Evolutionary conservation across 2,329 filamentous ascomycete species (phyloP), one percentile per base, ranked within the genome.

Genomic region (Colletotrichum horii): DNA sequence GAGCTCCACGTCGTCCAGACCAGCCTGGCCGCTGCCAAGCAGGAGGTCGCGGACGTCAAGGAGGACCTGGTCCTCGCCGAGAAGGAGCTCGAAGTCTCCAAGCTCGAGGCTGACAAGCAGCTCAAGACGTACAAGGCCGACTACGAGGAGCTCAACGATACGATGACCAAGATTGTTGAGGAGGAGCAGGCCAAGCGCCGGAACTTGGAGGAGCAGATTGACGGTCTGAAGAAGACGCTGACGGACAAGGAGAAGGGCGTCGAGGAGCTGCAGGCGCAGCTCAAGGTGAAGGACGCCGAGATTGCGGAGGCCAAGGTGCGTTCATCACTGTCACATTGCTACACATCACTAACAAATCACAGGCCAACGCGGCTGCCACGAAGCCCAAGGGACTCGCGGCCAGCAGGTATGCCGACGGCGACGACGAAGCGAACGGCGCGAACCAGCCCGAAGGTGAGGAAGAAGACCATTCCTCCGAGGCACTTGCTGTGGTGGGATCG

Each of bases 401-500:
- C 64, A 92, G 90, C 83, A 86, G 87, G 78, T 91, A 88, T 80
- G 90, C 90, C 72, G 83, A 84, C 67, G 82, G 81, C 66, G 83
- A 85, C 65, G 83, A 79, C 73, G 83, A 81, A 61, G 82, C 81
- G 66, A 80, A 82, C 71, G 80, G 79, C 65, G 83, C 83, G 61
- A 79, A 84, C 78, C 83, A 84, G 71, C 82, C 81, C 65, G 89
- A 89, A 90, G 91, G 89, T 90, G 91, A 93, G 91, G 85, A 85
- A 82, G 88, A 90, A 80, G 91, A 93, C 82, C 86, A 91, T 87
- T 91, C 91, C 84, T 93, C 91, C 82, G 87, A 88, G 83, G 92
- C 91, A 84, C 88, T 93, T 85, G 91, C 91, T 86, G 91, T 90
- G 91, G 92, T 93, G 90, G 89, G 92, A 87, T 81, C 84, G 83